Evolutionary conservation across 306 rosid species (phyloP).

Genomic region (Acacia melanoxylon): DNA sequence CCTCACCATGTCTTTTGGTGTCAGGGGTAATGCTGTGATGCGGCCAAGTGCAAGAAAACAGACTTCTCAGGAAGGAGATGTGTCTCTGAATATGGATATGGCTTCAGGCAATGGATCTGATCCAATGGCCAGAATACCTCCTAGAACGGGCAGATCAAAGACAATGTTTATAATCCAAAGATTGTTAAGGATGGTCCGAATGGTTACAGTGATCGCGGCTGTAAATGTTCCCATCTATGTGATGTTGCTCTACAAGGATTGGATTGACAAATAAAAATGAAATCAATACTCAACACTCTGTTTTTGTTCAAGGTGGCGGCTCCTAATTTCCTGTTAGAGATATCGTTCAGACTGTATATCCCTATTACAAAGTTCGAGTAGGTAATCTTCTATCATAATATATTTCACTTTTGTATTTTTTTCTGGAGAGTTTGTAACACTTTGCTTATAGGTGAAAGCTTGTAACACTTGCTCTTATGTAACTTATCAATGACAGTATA

Average conservation of each 20-base stretch:
- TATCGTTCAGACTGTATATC: constrained; percentile 19
- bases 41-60: constrained; percentile 64
- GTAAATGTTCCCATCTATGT: constrained; percentile 81
- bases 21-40: constrained; percentile 77
- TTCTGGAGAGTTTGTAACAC: not conserved
- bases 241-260: constrained; percentile 83
- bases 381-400: constrained; percentile 8
- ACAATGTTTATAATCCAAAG: constrained; percentile 54
- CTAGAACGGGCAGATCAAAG: constrained; percentile 59
- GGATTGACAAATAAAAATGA: constrained; percentile 62
- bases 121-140: constrained; percentile 42
- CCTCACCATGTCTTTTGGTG: not conserved
- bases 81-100: constrained; percentile 49
- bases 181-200: constrained; percentile 51
- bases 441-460: not conserved
- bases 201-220: constrained; percentile 64
- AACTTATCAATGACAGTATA: not conserved
- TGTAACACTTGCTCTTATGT: not conserved
- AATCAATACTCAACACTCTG: not conserved
- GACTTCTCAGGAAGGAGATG: constrained; percentile 47
- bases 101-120: constrained; percentile 44
- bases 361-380: constrained; percentile 14
- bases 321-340: not conserved
- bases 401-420: constrained; percentile 15
- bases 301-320: not conserved